Evolutionary conservation across 1,139 yeast genomes (phyloP).

Genomic region (Debaryomycetaceae sp.): DNA sequence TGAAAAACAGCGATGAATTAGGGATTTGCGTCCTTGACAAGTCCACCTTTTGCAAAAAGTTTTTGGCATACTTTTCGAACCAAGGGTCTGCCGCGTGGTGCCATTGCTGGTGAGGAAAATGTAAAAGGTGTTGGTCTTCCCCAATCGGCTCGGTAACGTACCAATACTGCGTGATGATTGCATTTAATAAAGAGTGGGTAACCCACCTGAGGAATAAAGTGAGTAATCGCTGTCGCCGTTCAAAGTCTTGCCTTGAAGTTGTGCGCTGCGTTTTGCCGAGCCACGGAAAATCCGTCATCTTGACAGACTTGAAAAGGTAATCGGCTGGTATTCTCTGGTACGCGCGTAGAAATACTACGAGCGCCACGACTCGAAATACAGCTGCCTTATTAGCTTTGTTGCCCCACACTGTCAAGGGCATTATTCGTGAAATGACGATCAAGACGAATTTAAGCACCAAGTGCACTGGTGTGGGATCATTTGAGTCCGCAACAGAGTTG

Average conservation of each 20-base stretch:
- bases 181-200: conserved; percentile 34
- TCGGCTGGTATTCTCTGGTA: conserved; percentile 16
- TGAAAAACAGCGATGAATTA: conserved; percentile 5
- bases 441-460: conserved; percentile 30
- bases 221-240: conserved; percentile 21
- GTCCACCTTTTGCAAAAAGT: conserved; percentile 11
- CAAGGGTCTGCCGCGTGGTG: conserved; percentile 26
- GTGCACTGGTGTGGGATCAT: conserved; percentile 10
- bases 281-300: conserved; percentile 38
- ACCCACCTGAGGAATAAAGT: conserved; percentile 48
- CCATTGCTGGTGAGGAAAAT: conserved; percentile 60
- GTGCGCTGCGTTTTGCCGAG: conserved; percentile 17
- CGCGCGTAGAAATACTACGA: conserved; percentile 26
- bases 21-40: not conserved
- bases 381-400: conserved; percentile 32
- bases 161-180: conserved; percentile 46
- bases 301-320: conserved; percentile 18
- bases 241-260: conserved; percentile 26
- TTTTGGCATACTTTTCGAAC: conserved; percentile 25
- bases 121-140: conserved; percentile 26
- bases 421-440: conserved; percentile 30
- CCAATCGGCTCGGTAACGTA: conserved; percentile 52
- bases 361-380: conserved; percentile 26
- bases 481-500: conserved; percentile 2
- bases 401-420: conserved; percentile 53